Evolutionary conservation across 495 filamentous ascomycete genomes (phyloP).

Genomic region (Annulohypoxylon moriforme): DNA sequence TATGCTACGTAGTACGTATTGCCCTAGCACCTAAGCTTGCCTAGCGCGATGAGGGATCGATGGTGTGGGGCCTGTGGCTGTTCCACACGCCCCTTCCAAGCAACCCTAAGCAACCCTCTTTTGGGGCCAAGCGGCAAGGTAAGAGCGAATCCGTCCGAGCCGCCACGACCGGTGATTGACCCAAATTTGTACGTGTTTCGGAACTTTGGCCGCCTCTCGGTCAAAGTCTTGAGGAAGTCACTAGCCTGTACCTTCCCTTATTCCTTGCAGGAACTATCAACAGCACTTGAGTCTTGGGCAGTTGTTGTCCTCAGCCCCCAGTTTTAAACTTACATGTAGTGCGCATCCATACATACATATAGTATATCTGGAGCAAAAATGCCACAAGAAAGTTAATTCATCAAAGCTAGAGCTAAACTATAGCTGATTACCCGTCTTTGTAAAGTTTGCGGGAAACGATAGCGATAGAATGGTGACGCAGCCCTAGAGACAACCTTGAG

Average conservation of each 20-base stretch:
- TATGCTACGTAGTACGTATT: constrained; percentile 28
- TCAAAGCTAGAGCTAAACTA: not conserved
- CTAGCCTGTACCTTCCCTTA: constrained; percentile 39
- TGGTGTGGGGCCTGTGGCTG: constrained; percentile 41
- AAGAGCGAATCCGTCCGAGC: constrained; percentile 53
- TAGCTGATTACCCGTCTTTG: not conserved
- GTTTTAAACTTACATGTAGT: constrained; percentile 13
- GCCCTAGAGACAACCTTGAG: constrained; percentile 3
- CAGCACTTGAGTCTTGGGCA: not conserved
- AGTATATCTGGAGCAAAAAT: constrained; percentile 19
- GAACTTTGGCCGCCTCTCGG: constrained; percentile 43
- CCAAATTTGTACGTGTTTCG: constrained; percentile 51
- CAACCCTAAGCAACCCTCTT: constrained; percentile 48
- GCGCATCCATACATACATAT: not conserved
- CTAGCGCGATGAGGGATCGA: constrained; percentile 31
- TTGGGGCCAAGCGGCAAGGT: constrained; percentile 50
- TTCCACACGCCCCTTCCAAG: constrained; percentile 43
- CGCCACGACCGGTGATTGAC: constrained; percentile 51
- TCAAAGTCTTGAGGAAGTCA: constrained; percentile 45
- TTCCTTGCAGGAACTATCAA: constrained; percentile 42
- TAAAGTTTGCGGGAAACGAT: constrained; percentile 19
- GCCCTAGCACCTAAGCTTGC: constrained; percentile 10
- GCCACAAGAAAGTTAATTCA: constrained; percentile 19
- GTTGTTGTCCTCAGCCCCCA: constrained; percentile 22
- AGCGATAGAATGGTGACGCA: constrained; percentile 26